Evolutionary conservation across 208 protist genomes (phyloP), one percentile per base, ranked within the genome.

Genomic region (Acanthamoeba healyi): DNA sequence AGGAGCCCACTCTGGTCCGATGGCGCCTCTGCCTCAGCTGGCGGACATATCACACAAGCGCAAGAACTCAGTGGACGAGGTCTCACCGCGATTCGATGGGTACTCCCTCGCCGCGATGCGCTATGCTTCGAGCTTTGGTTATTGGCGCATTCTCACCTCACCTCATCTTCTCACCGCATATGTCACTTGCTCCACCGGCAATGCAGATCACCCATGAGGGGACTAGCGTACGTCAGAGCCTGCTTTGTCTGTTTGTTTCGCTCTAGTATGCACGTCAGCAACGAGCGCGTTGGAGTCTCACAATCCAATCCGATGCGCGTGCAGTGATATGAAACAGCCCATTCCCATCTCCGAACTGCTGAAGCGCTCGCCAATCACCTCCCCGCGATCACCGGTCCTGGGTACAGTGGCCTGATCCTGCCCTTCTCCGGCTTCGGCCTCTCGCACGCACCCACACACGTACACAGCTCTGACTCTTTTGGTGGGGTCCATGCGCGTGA

Each of bases 301-400:
- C 54, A 61, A 61, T 22, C 54, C 54, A n/a, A n/a, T n/a, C n/a
- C n/a, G n/a, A n/a, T n/a, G n/a, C n/a, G n/a, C n/a, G n/a, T n/a
- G 22, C 26, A 84, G 44, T 5, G 67, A 77, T 36, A 42, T 42
- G 74, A 84, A 58, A 44, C 74, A 84, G 44, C 74, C 74, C 15
- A 49, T 84, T 56, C 74, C 74, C 44, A 84, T 84, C 38, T 84
- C 74, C 17, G 74, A 84, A 38, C 38, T 84, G 74, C 44, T 84
- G 24, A 49, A 56, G 44, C 74, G 74, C 2, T 84, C 74, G 5
- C 74, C 74, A 4, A n/a, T 84, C 74, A 84, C 74, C 22, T 84
- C 74, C 1, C 74, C 74, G 3, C 74, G 74, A 40, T 84, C 74
- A 29, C 74, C 74, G 0, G 38, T 56, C 19, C 9, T 84, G 4